phyloP scores from a whole-genome alignment of 1,139 yeast genomes.

The Debaryomyces sp. region DNA sequence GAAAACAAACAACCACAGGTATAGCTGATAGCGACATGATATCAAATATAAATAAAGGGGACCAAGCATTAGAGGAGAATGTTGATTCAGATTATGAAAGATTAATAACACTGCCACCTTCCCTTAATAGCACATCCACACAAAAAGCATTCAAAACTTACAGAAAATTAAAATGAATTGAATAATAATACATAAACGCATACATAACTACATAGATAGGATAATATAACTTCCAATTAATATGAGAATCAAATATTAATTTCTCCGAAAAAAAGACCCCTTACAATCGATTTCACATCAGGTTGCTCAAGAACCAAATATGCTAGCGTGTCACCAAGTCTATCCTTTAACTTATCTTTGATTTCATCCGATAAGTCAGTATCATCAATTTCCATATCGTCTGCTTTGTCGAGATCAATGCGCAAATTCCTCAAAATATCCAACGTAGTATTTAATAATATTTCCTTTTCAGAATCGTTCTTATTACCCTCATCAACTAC shows the following conservation, averaged over 20 bases:
- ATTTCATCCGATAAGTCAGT: constrained; percentile 44
- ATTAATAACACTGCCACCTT: background rate
- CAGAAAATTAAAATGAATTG: background rate
- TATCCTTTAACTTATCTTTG: constrained; percentile 46
- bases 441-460: constrained; percentile 53
- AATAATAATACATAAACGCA: constrained; percentile 4
- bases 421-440: constrained; percentile 54
- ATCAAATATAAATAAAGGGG: background rate
- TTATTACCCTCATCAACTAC: constrained; percentile 47
- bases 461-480: constrained; percentile 44
- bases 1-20: background rate
- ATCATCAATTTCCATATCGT: constrained; percentile 16
- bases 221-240: background rate
- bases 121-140: background rate
- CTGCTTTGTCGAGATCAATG: constrained; percentile 29
- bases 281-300: constrained; percentile 58
- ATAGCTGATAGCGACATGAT: too few species aligned
- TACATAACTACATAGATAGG: constrained; percentile 4
- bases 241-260: constrained; percentile 19
- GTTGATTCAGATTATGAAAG: background rate
- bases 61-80: background rate
- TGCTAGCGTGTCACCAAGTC: constrained; percentile 66
- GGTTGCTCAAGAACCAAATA: constrained; percentile 49
- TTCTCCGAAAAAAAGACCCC: constrained; percentile 81
- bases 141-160: constrained; percentile 4